Percentiles rank a stretch among this genome's conserved stretches.
phyloP scores from a whole-genome alignment of 495 filamentous ascomycete species.

The Trypethelium eluteriae region DNA sequence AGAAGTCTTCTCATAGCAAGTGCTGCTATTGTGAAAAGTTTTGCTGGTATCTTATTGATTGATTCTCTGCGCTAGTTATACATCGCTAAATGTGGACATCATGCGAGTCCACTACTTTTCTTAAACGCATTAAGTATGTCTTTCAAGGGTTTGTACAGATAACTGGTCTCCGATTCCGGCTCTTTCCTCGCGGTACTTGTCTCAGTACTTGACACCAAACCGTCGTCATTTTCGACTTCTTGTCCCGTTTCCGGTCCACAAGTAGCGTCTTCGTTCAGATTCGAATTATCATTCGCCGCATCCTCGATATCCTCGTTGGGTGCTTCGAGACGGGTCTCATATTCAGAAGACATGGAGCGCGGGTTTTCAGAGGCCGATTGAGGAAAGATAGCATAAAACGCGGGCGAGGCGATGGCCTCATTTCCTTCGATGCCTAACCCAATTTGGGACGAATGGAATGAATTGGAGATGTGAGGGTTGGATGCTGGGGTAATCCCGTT shows the following conservation, averaged over 20 bases:
- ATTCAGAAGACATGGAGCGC: neutral
- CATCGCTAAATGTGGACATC: neutral
- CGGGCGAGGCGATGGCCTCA: neutral
- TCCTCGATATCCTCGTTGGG: neutral
- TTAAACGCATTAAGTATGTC: conserved; percentile 3
- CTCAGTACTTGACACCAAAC: neutral
- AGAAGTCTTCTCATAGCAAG: no score
- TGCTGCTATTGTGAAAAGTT: no score
- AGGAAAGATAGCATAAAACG: neutral
- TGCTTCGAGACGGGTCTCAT: neutral
- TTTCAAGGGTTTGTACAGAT: neutral
- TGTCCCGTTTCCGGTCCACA: neutral
- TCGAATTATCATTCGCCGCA: neutral
- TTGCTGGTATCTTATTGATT: neutral
- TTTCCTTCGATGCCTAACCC: neutral
- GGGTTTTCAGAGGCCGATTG: neutral
- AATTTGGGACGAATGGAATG: neutral
- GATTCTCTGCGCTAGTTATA: neutral
- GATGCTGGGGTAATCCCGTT: neutral
- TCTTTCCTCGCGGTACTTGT: neutral
- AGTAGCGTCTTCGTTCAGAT: neutral
- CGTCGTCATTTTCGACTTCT: neutral
- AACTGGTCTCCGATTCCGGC: neutral
- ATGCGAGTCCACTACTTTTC: neutral
- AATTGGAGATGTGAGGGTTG: neutral